Evolutionary conservation across 352 stramenopile genomes (phyloP), one percentile per base, ranked within the genome.

Genomic region (Globisporangium ultimum): DNA sequence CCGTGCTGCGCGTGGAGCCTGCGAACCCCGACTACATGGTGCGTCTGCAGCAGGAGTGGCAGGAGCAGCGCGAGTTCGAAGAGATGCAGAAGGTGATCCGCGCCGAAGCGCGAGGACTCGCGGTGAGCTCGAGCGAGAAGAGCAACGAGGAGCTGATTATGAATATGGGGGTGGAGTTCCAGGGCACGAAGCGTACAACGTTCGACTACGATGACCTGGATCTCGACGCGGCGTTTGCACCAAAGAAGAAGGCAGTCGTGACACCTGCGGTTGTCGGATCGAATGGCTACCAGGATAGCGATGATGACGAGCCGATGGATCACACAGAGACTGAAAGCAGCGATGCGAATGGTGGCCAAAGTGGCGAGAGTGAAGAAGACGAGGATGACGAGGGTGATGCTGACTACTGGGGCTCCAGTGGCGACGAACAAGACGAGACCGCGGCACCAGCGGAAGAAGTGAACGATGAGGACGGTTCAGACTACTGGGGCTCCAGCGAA

Each of bases 1-100:
- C 55, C 9, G 52, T 88, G 49, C 65, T 93, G 14, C 71, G 72
- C 28, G 76, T 93, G 51, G 78, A 89, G 53, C 18, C 48, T n/a
- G 84, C 84, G 1, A 71, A 71, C 48, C 72, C 71, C 12, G 72
- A 87, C 55, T 93, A 73, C 52, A 28, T 72, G 38, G 48, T 62
- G 36, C 68, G 77, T 17, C 58, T 91, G 42, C 55, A 68, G 54
- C 43, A 56, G 15, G 80, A 90, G 62, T 79, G 75, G 59, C 48
- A 68, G 41, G 20, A 69, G 21, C 49, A 57, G 53, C 48, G 47
- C 17, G 41, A 48, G 51, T 28, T 12, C 11, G 11, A 15, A 5
- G 41, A 36, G 2, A n/a, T 14, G 9, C 54, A 52, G 24, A 49
- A 53, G 7, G 50, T 21, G 4, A 61, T 58, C 2, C 40, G 55